phyloP scores from a whole-genome alignment of 2,329 filamentous ascomycete genomes.

The Aspergillus niger region DNA sequence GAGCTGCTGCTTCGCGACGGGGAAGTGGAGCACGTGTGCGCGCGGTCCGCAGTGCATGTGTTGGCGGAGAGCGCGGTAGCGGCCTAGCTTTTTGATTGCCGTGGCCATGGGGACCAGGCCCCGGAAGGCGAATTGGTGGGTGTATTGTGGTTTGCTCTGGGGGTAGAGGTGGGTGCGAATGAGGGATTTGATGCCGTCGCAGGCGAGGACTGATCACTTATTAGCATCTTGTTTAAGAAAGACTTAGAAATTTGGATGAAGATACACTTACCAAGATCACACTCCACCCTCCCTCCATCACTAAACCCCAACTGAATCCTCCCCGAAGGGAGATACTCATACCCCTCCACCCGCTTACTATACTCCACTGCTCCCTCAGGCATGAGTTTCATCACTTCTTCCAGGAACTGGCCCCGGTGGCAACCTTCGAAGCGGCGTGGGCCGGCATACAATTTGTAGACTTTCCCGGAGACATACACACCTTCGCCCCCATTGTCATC shows the following conservation, averaged over 20 bases:
- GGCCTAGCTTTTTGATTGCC: constrained; percentile 52
- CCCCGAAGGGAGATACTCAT: constrained; percentile 27
- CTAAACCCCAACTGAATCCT: constrained; percentile 41
- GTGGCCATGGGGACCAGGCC: constrained; percentile 62
- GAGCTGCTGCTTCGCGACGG: constrained; percentile 22
- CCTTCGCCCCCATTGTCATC: not conserved
- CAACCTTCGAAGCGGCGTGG: constrained; percentile 26
- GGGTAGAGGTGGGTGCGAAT: constrained; percentile 56
- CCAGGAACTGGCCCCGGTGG: constrained; percentile 46
- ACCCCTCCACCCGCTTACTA: constrained; percentile 38
- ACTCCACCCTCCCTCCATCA: constrained; percentile 48
- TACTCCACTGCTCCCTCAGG: constrained; percentile 39
- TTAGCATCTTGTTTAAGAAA: too few species aligned
- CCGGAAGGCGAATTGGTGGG: constrained; percentile 63
- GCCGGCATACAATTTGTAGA: constrained; percentile 20
- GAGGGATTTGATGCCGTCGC: constrained; percentile 65
- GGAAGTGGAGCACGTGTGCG: constrained; percentile 62
- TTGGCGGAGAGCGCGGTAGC: constrained; percentile 51
- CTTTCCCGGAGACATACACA: constrained; percentile 13
- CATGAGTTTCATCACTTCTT: constrained; percentile 45
- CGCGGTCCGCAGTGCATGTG: constrained; percentile 61
- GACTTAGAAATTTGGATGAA: too few species aligned
- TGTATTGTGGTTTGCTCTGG: constrained; percentile 53
- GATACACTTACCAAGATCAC: constrained; percentile 36
- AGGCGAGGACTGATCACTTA: constrained; percentile 49